These are phyloP conservation scores for Cyberlindnera mycetangii DNA, from an alignment of 805 yeast species.

Conservation along the genomic window DNA sequence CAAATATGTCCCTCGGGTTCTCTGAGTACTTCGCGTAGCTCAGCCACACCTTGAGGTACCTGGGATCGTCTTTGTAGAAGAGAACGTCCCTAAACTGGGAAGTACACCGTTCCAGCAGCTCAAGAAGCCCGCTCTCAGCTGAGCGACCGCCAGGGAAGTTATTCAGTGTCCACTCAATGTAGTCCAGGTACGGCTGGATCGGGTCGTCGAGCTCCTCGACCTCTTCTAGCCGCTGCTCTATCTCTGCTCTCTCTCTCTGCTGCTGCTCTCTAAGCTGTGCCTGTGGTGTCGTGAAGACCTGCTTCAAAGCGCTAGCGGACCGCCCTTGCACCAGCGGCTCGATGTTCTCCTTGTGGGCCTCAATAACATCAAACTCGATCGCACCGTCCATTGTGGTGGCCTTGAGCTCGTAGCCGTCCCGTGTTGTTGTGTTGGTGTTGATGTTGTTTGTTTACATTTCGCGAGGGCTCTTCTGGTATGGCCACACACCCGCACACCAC, in stretches of 20 bases:
- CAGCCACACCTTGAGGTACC: slow-evolving; percentile 81
- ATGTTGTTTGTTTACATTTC: slow-evolving; percentile 8
- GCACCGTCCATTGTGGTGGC: slow-evolving; percentile 13
- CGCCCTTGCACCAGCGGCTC: slow-evolving; percentile 65
- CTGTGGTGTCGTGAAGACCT: slow-evolving; percentile 34
- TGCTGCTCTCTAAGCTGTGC: slow-evolving; percentile 28
- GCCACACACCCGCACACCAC: slow-evolving; percentile 3
- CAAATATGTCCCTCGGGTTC: slow-evolving; percentile 66
- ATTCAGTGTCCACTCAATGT: slow-evolving; percentile 67
- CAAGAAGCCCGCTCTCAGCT: slow-evolving; percentile 62
- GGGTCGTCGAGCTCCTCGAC: slow-evolving; percentile 80
- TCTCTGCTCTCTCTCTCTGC: slow-evolving; percentile 38
- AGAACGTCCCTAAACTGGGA: slow-evolving; percentile 59
- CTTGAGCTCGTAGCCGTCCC: no score
- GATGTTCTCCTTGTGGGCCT: slow-evolving; percentile 74
- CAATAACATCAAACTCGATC: slow-evolving; percentile 43
- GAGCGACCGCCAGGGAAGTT: slow-evolving; percentile 60
- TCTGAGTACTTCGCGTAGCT: slow-evolving; percentile 68
- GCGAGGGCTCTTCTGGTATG: not conserved
- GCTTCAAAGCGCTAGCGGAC: slow-evolving; percentile 55
- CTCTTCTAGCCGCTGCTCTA: slow-evolving; percentile 48
- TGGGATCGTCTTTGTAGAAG: slow-evolving; percentile 76
- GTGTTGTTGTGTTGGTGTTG: not conserved
- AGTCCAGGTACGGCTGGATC: slow-evolving; percentile 68
- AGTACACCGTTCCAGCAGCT: slow-evolving; percentile 68